Evolutionary conservation across 1,284 basidiomycete species (phyloP), one percentile per base, ranked within the genome.

Genomic region (Ganoderma lucidum): DNA sequence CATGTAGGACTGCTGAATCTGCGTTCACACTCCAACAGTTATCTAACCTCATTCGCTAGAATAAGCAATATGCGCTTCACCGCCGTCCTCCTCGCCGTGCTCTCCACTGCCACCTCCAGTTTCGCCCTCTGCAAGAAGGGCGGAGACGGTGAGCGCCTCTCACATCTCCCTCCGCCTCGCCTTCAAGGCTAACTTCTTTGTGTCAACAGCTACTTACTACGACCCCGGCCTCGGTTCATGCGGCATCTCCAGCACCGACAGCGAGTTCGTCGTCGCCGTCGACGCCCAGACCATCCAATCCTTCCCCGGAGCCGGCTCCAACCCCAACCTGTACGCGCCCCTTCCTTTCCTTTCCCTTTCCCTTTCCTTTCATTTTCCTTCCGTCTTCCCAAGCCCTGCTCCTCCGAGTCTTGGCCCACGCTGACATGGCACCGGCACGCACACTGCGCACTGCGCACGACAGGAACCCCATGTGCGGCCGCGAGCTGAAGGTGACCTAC

Each of bases 391-490:
- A 23, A 23, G 23, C 23, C 60, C 39, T 35, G 23, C 9, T 37
- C 37, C 37, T 37, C 37, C 23, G 23, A 23, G 23, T 23, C 23
- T 37, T 37, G 6, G 14, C 63, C 8, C 2, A 15, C 59, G 32
- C 60, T 41, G n/a, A 48, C 45, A 3, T 9, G 1, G 23, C 23
- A 23, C 23, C 1, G 23, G 23, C 23, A 23, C 23, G 23, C 23
- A 23, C 23, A 23, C 23, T n/a, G 23, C 23, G 1, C 23, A 23
- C 23, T 28, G 48, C 48, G 6, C 19, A 3, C 2, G 51, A 14
- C 4, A 73, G 72, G 44, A 82, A 82, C 77, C 80, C 81, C 14
- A 80, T 83, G 45, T 81, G 81, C 71, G 75, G 77, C 39, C 76
- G 76, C 72, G 71, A 75, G 65, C 71, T 81, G 78, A 78, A 75